Percentiles rank a stretch among this genome's conserved stretches.
Evolutionary conservation across 169 alveolate genomes (phyloP).

Genomic region (Pseudocohnilembus persalinus): DNA sequence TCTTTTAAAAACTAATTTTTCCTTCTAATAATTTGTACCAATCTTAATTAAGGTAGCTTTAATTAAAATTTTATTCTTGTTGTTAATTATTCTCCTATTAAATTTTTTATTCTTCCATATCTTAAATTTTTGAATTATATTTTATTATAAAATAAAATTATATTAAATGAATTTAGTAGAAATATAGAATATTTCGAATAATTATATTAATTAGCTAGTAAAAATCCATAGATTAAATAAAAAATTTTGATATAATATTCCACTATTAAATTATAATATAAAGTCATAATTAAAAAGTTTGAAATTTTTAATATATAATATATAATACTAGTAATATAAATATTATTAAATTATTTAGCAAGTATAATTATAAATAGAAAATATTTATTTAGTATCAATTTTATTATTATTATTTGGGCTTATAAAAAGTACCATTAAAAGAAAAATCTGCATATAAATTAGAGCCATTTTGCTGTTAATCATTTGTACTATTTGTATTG

Average conservation of each 20-base stretch:
- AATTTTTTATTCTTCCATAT: not conserved
- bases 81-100: not conserved
- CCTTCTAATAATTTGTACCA: not conserved
- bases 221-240: too few species aligned
- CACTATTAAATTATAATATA: too few species aligned
- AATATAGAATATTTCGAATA: too few species aligned
- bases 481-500: not conserved
- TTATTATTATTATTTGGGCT: not conserved
- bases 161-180: too few species aligned
- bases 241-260: too few species aligned
- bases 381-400: not conserved
- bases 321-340: too few species aligned
- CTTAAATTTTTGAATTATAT: too few species aligned
- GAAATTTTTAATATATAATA: too few species aligned
- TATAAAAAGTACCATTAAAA: not conserved
- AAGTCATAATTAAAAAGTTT: too few species aligned
- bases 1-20: not conserved
- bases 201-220: too few species aligned
- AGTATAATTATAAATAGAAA: not conserved
- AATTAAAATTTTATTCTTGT: not conserved
- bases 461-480: not conserved
- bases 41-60: not conserved
- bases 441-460: not conserved
- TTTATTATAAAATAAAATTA: too few species aligned
- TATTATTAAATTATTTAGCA: too few species aligned